A percentile compares a stretch with the other conserved stretches of the same genome.
Evolutionary conservation across 305 asterid genomes (phyloP).

Genomic region (Fraxinus greggii): DNA sequence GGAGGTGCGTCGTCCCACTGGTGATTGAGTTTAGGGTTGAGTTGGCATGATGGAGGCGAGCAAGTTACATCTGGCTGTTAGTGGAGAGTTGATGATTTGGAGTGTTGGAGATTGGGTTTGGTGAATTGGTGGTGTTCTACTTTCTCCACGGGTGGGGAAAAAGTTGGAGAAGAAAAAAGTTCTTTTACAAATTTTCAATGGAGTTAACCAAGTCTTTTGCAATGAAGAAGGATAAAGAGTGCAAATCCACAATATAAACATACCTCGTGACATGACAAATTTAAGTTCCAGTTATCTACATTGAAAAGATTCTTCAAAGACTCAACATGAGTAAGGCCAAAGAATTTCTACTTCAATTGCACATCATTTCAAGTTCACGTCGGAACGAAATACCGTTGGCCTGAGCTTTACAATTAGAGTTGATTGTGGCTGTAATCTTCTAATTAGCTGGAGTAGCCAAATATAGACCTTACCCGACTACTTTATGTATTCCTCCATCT

Average conservation of each 20-base stretch:
- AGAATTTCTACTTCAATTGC: background rate
- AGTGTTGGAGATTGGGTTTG: background rate
- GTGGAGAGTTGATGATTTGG: background rate
- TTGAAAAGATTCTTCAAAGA: background rate
- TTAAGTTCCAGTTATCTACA: background rate
- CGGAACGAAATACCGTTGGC: background rate
- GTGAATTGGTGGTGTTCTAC: background rate
- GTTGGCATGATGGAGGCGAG: background rate
- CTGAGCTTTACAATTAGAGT: too few species aligned
- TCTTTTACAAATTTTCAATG: background rate
- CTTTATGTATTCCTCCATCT: too few species aligned
- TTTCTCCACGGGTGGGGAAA: background rate
- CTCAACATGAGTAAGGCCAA: background rate
- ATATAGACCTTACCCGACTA: too few species aligned
- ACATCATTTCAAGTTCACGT: background rate
- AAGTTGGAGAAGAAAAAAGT: background rate
- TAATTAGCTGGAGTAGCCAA: too few species aligned
- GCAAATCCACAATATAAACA: background rate
- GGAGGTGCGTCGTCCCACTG: background rate
- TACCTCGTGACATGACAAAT: background rate
- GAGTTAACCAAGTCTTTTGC: background rate
- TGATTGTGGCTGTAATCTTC: too few species aligned
- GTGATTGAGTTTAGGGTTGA: background rate
- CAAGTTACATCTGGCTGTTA: background rate
- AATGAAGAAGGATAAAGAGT: background rate